Evolutionary conservation across 257 asterid species (phyloP).

Genomic region (Solanum chiquidenum): DNA sequence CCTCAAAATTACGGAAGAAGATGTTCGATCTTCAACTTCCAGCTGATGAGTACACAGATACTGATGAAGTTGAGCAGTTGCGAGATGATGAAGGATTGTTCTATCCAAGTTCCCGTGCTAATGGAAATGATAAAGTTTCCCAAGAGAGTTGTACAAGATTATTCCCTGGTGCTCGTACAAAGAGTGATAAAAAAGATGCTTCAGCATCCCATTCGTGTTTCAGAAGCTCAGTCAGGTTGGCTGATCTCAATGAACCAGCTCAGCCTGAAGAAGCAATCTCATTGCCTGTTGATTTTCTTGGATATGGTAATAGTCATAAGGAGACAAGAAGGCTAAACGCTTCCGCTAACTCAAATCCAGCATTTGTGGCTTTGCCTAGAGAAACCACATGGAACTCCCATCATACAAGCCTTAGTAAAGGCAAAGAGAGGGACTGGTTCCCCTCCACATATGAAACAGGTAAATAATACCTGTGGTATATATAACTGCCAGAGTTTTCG

Average conservation of each 20-base stretch:
- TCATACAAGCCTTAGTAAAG: constrained; percentile 23
- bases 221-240: constrained; percentile 35
- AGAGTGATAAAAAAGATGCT: constrained; percentile 16
- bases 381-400: constrained; percentile 15
- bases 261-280: constrained; percentile 35
- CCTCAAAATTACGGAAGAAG: constrained; percentile 72
- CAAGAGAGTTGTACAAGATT: constrained; percentile 13
- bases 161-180: constrained; percentile 12
- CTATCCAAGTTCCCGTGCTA: constrained; percentile 21
- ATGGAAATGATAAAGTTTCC: constrained; percentile 15
- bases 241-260: constrained; percentile 85
- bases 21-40: constrained; percentile 89
- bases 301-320: constrained; percentile 28
- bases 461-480: constrained; percentile 4
- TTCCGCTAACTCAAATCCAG: constrained; percentile 26
- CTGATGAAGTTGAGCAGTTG: constrained; percentile 43
- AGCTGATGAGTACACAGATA: constrained; percentile 66
- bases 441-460: constrained; percentile 52
- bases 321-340: constrained; percentile 23
- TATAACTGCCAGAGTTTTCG: neutral
- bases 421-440: constrained; percentile 39
- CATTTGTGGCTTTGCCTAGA: constrained; percentile 17
- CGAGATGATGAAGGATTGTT: constrained; percentile 18
- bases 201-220: constrained; percentile 34
- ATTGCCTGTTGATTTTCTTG: constrained; percentile 37